Base-by-base conservation (phyloP, 768 basidiomycete species). In the Gyrodon lividus region DNA sequence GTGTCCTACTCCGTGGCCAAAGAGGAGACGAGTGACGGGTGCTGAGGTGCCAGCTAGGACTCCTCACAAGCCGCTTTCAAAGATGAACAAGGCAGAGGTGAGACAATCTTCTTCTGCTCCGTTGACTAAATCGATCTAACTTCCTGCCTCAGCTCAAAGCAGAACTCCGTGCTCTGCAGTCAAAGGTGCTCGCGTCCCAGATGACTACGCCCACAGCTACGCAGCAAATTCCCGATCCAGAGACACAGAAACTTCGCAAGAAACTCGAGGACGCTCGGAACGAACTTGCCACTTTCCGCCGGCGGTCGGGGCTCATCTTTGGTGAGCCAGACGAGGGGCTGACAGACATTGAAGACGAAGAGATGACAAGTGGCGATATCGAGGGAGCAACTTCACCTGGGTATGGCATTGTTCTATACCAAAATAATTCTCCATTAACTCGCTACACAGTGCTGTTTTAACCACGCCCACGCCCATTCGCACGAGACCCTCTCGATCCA, bases 21-120 rank as follows among this genome's bases (percentile, higher is more conserved):
- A 59, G 42, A 59, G 49, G 43, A 48, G 51, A 41, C 50, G 57
- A 22, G 44, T 22, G 38, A 54, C 51, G 1, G 51, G 56, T 28
- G 48, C 48, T 23, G 22, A 3, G 26, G 43, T 43, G 10, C 41
- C 48, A 9, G 35, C 55, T 38, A 45, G 55, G 17, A 55, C 57
- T 10, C 49, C 60, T 23, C 55, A 51, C 35, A 72, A 69, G 43
- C 50, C 70, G 0, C 39, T 67, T 5, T 62, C 65, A 22, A 69
- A 65, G 45, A 67, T 73, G 68, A 75, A 69, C 17, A 76, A 78
- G 56, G 64, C 71, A 14, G 70, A 78, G 73, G 77, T 77, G 48
- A 28, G 66, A 47, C 31, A 30, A 8, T 7, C 31, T 16, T 7
- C 30, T 41, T 2, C 19, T 42, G 12, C 24, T 43, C 30, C 31